Evolutionary conservation across 768 basidiomycete species (phyloP).

Genomic region (Suillus brevipes): DNA sequence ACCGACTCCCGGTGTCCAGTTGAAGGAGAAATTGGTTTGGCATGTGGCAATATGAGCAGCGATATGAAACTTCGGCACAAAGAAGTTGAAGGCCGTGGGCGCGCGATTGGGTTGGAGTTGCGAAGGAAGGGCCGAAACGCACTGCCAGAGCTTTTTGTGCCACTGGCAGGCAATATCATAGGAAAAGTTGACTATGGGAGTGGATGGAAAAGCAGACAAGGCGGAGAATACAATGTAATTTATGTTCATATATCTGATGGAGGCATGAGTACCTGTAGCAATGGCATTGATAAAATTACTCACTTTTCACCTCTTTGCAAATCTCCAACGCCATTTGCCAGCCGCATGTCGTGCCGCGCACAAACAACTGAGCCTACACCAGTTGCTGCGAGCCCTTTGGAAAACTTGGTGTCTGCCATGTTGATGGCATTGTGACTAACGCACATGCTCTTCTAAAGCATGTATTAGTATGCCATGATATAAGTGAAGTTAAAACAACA

Average conservation of each 20-base stretch:
- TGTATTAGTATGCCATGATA: slow-evolving; percentile 1
- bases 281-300: background rate
- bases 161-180: slow-evolving; percentile 27
- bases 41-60: slow-evolving; percentile 17
- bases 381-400: slow-evolving; percentile 24
- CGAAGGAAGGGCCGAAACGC: background rate
- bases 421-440: slow-evolving; percentile 31
- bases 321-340: slow-evolving; percentile 24
- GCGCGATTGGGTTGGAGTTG: slow-evolving; percentile 2
- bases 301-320: slow-evolving; percentile 26
- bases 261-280: background rate
- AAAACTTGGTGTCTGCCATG: slow-evolving; percentile 19
- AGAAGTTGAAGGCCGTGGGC: slow-evolving; percentile 11
- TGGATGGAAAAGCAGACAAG: slow-evolving; percentile 2
- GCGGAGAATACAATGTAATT: slow-evolving; percentile 34
- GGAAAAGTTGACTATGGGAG: slow-evolving; percentile 15
- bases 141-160: slow-evolving; percentile 11
- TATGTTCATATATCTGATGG: slow-evolving; percentile 28
- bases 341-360: slow-evolving; percentile 31
- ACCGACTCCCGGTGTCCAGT: slow-evolving; percentile 26
- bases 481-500: slow-evolving; percentile 9
- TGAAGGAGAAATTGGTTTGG: slow-evolving; percentile 29
- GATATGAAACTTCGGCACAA: slow-evolving; percentile 32
- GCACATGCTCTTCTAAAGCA: slow-evolving; percentile 29
- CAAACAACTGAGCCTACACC: slow-evolving; percentile 32